Conservation (phyloP, 352 stramenopile species). For the Aphanomyces stellatus region DNA sequence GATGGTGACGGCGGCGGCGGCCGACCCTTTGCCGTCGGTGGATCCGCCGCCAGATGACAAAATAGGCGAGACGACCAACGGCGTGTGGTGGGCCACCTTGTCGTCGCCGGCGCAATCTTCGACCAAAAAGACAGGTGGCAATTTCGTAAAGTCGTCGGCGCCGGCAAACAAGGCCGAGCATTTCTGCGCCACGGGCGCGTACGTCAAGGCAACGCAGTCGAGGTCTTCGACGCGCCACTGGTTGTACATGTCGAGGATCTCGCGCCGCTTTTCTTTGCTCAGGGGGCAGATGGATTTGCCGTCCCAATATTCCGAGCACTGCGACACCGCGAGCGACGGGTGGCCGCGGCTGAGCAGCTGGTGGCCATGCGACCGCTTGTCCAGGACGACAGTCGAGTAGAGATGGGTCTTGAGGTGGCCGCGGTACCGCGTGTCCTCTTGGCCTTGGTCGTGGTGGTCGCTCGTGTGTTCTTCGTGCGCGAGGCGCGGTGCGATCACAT, state of each 20-base stretch:
- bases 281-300: conserved; percentile 81
- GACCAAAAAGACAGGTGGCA: conserved; percentile 74
- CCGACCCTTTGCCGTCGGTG: neutral
- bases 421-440: conserved; percentile 74
- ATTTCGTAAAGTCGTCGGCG: conserved; percentile 23
- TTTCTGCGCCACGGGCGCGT: conserved; percentile 69
- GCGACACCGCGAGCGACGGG: conserved; percentile 53
- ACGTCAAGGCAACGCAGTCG: conserved; percentile 76
- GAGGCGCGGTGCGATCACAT: conserved; percentile 74
- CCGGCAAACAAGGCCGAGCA: conserved; percentile 44
- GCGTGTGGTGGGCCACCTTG: neutral
- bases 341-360: conserved; percentile 74
- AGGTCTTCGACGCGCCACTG: conserved; percentile 83
- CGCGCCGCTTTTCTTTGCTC: conserved; percentile 62
- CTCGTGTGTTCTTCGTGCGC: conserved; percentile 77
- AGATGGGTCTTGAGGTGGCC: conserved; percentile 81
- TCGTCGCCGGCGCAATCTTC: conserved; percentile 50
- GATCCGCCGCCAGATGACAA: neutral
- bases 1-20: too few species aligned
- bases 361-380: conserved; percentile 69
- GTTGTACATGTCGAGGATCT: conserved; percentile 84
- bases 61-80: neutral
- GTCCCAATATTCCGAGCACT: conserved; percentile 83
- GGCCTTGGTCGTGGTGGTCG: conserved; percentile 76
- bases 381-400: conserved; percentile 76